A percentile compares a stretch with the other conserved stretches of the same genome.
These are phyloP conservation scores for Populus nigra DNA, from an alignment of 345 rosid genomes.

Conservation along the genomic window DNA sequence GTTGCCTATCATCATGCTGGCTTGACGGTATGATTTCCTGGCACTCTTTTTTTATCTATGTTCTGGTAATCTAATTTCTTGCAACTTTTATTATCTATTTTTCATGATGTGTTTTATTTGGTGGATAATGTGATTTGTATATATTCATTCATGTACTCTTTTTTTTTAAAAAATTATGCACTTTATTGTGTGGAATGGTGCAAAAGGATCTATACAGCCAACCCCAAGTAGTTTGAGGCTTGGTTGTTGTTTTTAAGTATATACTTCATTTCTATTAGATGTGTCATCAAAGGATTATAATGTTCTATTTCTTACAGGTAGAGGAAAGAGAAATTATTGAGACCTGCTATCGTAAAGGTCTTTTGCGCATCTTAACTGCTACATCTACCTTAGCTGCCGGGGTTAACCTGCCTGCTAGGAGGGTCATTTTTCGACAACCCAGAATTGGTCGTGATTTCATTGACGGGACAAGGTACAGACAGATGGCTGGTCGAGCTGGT, in stretches of 20 bases:
- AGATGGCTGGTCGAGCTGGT: constrained; percentile 99
- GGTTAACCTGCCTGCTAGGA: constrained; percentile 94
- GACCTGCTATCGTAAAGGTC: constrained; percentile 86
- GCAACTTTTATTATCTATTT: background rate
- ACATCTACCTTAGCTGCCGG: constrained; percentile 99
- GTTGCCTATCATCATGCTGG: constrained; percentile 99
- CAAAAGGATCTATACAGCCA: too few species aligned
- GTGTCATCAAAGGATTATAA: background rate
- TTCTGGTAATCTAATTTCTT: background rate
- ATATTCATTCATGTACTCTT: too few species aligned
- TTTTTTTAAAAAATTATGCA: too few species aligned
- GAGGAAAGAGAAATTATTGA: constrained; percentile 98
- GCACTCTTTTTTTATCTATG: constrained; percentile 21
- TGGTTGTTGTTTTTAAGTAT: background rate
- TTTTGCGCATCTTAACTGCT: constrained; percentile 85
- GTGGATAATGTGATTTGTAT: too few species aligned
- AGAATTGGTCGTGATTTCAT: constrained; percentile 92
- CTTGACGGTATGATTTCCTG: constrained; percentile 65
- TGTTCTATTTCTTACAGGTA: constrained; percentile 49
- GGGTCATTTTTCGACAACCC: constrained; percentile 98
- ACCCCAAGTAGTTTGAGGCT: too few species aligned
- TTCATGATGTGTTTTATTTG: constrained; percentile 6
- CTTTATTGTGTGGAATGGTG: too few species aligned
- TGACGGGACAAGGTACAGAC: constrained; percentile 96
- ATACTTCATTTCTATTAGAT: background rate